Evolutionary conservation across 176 grass and related monocot species (phyloP), one percentile per base, ranked within the genome.

Genomic region (Olyra latifolia): DNA sequence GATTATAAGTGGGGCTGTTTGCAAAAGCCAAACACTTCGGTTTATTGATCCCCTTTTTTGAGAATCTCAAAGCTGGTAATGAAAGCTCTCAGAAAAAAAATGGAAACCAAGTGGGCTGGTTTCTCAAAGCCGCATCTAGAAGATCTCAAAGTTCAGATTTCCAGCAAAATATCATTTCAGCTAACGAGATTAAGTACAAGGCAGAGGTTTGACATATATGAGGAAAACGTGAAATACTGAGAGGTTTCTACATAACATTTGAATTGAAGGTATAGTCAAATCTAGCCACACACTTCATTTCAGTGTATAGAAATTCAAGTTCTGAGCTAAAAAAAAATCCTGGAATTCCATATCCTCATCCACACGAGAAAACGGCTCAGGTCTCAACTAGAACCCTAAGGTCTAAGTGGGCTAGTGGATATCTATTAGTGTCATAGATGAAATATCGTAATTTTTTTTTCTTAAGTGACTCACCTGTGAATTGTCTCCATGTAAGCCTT

Each of bases 401-500:
- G 45, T 30, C 22, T 11, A 71, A 49, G 27, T 32, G 28, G 48
- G 4, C 17, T 8, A 72, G 48, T 54, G 70, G 30, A 54, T 30
- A 50, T 8, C 71, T 40, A 50, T 40, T 63, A 63, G 28, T 82
- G n/a, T 52, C 80, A 14, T 24, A 19, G 13, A 22, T 41, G 8
- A 61, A 72, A 60, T 60, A 47, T 82, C 41, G 25, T 61, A 82
- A 44, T 56, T 38, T 71, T 46, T 48, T 71, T 64, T 7, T 73
- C 25, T 29, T 61, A 79, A 11, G 44, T 53, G 12, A 81, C 62
- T 87, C 74, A 93, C 96, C 88, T 93, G 96, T 27, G 76, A 72
- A 83, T 80, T 84, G 54, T 99, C 96, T 20, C 75, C 48, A 79
- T 92, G 82, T 64, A 74, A 62, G 22, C 77, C 69, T 62, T 87